These are phyloP conservation scores for Calycina marina DNA, from an alignment of 2,329 filamentous ascomycete species.

Conservation along the genomic window DNA sequence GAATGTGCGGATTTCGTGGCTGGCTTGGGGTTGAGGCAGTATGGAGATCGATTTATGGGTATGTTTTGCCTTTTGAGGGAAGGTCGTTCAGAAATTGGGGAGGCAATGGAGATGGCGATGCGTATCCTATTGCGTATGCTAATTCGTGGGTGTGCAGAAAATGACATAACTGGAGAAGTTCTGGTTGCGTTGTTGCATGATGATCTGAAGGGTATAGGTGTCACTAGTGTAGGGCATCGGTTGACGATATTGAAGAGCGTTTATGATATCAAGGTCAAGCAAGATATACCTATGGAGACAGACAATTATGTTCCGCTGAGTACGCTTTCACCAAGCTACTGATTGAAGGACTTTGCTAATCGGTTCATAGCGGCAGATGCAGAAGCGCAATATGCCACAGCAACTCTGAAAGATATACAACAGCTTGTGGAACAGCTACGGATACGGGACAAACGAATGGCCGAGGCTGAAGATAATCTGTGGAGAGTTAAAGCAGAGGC, in stretches of 20 bases:
- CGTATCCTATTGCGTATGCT: slow-evolving; percentile 20
- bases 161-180: slow-evolving; percentile 86
- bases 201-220: slow-evolving; percentile 89
- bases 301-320: slow-evolving; percentile 90
- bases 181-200: slow-evolving; percentile 80
- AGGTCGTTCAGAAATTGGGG: not conserved
- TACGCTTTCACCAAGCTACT: slow-evolving; percentile 32
- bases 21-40: slow-evolving; percentile 66
- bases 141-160: slow-evolving; percentile 63
- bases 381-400: slow-evolving; percentile 69
- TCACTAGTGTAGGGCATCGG: slow-evolving; percentile 83
- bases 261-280: slow-evolving; percentile 90
- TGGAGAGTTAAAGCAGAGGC: no score
- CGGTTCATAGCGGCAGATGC: slow-evolving; percentile 62
- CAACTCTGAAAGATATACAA: slow-evolving; percentile 85
- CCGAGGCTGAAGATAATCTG: slow-evolving; percentile 68
- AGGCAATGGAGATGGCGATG: slow-evolving; percentile 8
- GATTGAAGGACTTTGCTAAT: slow-evolving; percentile 10
- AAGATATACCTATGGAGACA: slow-evolving; percentile 78
- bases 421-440: slow-evolving; percentile 81
- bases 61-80: slow-evolving; percentile 23
- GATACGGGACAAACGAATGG: slow-evolving; percentile 80
- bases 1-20: slow-evolving; percentile 84
- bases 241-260: slow-evolving; percentile 91
- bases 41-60: slow-evolving; percentile 75